phyloP scores from a whole-genome alignment of 768 basidiomycete genomes.

The Amanita jacksonii region DNA sequence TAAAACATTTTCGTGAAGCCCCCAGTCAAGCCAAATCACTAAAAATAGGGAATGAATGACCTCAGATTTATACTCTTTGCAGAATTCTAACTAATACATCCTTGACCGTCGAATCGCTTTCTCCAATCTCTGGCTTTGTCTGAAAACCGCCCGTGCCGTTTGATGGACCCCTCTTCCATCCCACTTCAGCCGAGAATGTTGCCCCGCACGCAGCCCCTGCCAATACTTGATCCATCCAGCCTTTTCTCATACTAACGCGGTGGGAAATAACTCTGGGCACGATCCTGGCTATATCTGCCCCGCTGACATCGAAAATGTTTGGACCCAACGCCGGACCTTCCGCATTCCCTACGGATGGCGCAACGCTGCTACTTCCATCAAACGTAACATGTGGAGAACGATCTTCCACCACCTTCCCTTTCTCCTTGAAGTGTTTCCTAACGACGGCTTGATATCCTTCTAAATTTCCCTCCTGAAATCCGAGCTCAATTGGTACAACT shows the following conservation, averaged over 20 bases:
- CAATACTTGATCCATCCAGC: conserved; percentile 62
- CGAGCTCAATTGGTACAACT: neutral
- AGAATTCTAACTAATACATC: conserved; percentile 4
- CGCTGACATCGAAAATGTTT: conserved; percentile 64
- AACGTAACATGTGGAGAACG: neutral
- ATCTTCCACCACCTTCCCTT: no score
- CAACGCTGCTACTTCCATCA: neutral
- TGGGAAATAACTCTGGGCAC: conserved; percentile 69
- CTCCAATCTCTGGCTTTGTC: neutral
- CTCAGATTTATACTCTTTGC: neutral
- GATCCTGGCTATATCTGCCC: conserved; percentile 67
- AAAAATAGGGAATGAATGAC: no score
- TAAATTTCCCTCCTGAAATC: neutral
- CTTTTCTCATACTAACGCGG: conserved; percentile 59
- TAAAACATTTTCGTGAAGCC: no score
- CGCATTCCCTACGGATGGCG: neutral
- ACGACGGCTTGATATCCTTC: no score
- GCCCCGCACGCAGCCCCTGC: conserved; percentile 27
- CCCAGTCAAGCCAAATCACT: no score
- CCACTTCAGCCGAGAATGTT: neutral
- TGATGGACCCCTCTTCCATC: neutral
- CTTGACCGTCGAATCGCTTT: conserved; percentile 5
- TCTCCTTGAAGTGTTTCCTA: no score
- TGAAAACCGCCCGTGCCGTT: neutral
- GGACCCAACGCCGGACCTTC: neutral